Evolutionary conservation across 495 filamentous ascomycete genomes (phyloP), one percentile per base, ranked within the genome.

Genomic region (Hyphodiscus hymeniophilus): DNA sequence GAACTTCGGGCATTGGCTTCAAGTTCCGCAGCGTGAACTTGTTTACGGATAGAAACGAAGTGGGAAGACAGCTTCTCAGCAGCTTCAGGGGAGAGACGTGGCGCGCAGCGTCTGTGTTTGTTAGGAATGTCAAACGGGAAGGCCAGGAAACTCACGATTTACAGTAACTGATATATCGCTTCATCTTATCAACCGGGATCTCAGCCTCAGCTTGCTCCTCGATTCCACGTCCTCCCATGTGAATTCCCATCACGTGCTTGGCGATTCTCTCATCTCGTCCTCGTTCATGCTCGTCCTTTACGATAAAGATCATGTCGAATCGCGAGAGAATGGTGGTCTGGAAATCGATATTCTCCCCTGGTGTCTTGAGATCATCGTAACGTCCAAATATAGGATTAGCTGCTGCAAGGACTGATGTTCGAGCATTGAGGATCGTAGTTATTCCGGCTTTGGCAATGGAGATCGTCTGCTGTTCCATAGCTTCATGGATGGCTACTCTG

Each of bases 271-370:
- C 91, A 65, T 99, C 94, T 56, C 89, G 81, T 33, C 73, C 80
- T 33, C 87, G 80, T 41, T 94, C 86, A 65, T 99, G 94, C 45
- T 94, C 89, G 59, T 99, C 94, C 28, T 86, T 87, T 38, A 99
- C 90, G 54, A 99, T 94, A 73, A 97, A 99, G 58, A 99, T 96
- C 89, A 99, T 95, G 67, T 99, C 94, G 68, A 99, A 99, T 70
- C 94, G 84, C 1, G 92, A 97, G 42, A 99, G 65, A 62, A 99
- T 97, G 16, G 94, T 99, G 2, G 94, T 99, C 61, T 99, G 94
- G 70, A 99, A 99, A 63, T 99, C 94, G 56, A 99, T 99, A 61
- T 99, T 99, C 66, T 99, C 94, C 17, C 94, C 94, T 0, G 94
- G 91, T 2, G 84, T 87, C 67, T 97, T 97, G 68, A 99, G 77